phyloP scores from a whole-genome alignment of 1,284 basidiomycete genomes.

The Porphyrellus sp. region DNA sequence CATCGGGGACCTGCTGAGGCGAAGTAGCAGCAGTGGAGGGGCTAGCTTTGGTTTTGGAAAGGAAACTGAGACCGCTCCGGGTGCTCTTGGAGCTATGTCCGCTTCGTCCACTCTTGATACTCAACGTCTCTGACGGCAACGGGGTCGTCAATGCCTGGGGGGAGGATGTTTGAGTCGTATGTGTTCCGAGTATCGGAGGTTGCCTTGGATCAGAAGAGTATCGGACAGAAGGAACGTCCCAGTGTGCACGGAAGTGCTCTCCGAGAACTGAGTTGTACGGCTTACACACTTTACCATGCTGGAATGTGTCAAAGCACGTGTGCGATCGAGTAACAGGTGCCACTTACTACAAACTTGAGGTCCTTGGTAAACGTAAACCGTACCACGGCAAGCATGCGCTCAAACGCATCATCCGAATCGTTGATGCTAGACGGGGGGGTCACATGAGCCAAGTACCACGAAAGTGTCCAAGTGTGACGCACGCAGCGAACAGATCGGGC shows the following conservation, averaged over 20 bases:
- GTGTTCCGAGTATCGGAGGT: conserved; percentile 47
- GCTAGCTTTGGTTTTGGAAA: conserved; percentile 47
- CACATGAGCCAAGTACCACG: conserved; percentile 6
- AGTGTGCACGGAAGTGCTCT: conserved; percentile 89
- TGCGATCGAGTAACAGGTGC: not conserved
- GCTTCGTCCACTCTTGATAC: conserved; percentile 48
- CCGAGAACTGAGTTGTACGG: conserved; percentile 94
- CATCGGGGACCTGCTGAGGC: conserved; percentile 41
- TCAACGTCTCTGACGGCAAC: conserved; percentile 46
- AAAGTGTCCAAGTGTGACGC: conserved; percentile 32
- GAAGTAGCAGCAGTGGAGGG: conserved; percentile 60
- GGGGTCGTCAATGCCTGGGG: conserved; percentile 29
- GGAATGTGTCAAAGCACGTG: conserved; percentile 4
- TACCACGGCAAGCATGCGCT: conserved; percentile 88
- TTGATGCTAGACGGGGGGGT: conserved; percentile 58
- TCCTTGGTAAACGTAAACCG: conserved; percentile 93
- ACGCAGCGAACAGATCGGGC: conserved; percentile 91
- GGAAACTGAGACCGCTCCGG: conserved; percentile 51
- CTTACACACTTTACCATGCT: conserved; percentile 91
- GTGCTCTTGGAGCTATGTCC: conserved; percentile 55
- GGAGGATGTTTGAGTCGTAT: conserved; percentile 36
- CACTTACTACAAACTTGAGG: conserved; percentile 85
- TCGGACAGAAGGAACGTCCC: conserved; percentile 67
- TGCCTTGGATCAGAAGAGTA: conserved; percentile 49
- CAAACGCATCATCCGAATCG: conserved; percentile 85